Conservation (phyloP, 2,329 filamentous ascomycete genomes). For the Aspergillus caelatus region DNA sequence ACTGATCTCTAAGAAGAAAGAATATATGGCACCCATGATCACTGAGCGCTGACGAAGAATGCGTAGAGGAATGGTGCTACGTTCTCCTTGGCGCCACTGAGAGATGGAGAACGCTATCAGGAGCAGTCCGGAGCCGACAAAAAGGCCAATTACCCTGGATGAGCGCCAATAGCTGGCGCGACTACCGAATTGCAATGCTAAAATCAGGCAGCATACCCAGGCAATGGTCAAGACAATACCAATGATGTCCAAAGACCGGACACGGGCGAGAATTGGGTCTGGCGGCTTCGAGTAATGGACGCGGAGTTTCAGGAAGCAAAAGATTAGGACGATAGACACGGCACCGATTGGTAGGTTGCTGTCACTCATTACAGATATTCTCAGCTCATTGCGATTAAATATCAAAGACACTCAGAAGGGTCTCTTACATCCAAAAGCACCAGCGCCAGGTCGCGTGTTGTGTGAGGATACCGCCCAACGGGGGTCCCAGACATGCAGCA, state of each 20-base stretch:
- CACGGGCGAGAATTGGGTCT: not conserved
- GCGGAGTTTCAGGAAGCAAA: not conserved
- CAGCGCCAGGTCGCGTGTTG: not conserved
- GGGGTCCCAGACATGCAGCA: not conserved
- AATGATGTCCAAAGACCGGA: not conserved
- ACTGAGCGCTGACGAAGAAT: not conserved
- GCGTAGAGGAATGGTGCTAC: not conserved
- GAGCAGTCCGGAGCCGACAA: not conserved
- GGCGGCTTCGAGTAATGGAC: not conserved
- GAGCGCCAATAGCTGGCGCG: not conserved
- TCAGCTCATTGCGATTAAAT: not conserved
- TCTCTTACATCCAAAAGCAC: not conserved
- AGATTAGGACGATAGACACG: not conserved
- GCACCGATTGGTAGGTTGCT: constrained; percentile 4
- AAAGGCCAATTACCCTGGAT: not conserved
- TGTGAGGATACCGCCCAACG: not conserved
- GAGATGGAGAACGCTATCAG: too few species aligned
- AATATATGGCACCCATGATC: not conserved
- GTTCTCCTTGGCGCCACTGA: not conserved
- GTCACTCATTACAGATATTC: not conserved
- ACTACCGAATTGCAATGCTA: not conserved
- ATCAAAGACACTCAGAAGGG: not conserved
- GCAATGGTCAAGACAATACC: not conserved
- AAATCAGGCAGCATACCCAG: not conserved
- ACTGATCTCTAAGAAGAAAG: not conserved